Evolutionary conservation across 176 grass and related monocot species (phyloP).

Genomic region (Oryza officinalis): DNA sequence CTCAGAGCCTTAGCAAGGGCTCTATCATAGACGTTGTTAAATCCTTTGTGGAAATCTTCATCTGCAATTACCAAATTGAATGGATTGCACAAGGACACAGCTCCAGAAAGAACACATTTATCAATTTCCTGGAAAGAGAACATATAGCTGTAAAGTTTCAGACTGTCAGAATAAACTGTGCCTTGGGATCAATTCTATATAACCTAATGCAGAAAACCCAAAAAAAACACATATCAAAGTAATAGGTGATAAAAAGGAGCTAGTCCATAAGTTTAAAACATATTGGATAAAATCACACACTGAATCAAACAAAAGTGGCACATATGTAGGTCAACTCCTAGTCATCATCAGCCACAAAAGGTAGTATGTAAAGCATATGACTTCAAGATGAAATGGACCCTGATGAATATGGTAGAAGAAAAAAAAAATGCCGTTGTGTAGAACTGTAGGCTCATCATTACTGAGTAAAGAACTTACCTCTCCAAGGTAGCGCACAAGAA

Average conservation of each 20-base stretch:
- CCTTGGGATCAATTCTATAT: constrained; percentile 10
- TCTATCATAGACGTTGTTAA: constrained; percentile 93
- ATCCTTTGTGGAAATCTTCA: constrained; percentile 97
- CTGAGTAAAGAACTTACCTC: constrained; percentile 50
- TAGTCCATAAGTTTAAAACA: not conserved
- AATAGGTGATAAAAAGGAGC: not conserved
- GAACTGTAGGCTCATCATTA: constrained; percentile 3
- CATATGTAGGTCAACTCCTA: constrained; percentile 15
- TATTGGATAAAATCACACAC: not conserved
- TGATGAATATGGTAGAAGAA: not conserved
- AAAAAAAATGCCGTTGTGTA: not conserved
- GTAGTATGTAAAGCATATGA: constrained; percentile 1
- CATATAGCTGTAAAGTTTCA: constrained; percentile 6
- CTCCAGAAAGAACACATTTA: constrained; percentile 79
- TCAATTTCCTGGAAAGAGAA: constrained; percentile 63
- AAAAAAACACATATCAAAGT: not conserved
- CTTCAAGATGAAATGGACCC: not conserved
- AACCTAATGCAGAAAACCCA: not conserved
- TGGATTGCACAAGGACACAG: constrained; percentile 94
- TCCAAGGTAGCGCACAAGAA: constrained; percentile 95
- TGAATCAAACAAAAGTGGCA: not conserved
- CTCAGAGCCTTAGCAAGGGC: constrained; percentile 67
- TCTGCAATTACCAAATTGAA: constrained; percentile 95
- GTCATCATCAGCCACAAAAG: not conserved
- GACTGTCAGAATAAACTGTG: not conserved